Evolutionary conservation across 148 eudicot species (phyloP), one percentile per base, ranked within the genome.

Genomic region (Chenopodium berlandieri): DNA sequence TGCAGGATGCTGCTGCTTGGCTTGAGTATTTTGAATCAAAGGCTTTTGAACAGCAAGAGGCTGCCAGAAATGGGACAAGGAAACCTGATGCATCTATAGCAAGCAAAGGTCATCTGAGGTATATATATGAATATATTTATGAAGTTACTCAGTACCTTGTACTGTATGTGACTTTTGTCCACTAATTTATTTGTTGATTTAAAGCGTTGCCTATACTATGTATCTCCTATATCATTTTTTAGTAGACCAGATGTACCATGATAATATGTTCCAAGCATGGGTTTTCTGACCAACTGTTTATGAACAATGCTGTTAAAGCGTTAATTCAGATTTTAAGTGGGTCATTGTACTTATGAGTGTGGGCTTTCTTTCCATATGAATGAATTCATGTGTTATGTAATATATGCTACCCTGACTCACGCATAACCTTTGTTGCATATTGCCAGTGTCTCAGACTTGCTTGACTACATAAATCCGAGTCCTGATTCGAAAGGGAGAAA

Each of bases 1-100:
- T 87, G 85, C 90, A 97, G 99, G 99, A 97, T 89, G 99, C 99
- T 83, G 99, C 99, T 89, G 99, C 99, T 82, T 97, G 99, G 99
- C 93, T 97, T 17, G 99, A 97, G 85, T 97, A 97, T 90, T 97
- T 97, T 83, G 99, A 97, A 86, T 97, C 99, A 40, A 97, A 97
- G 94, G 98, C 98, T 82, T 91, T 97, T 89, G 99, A 97, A 86
- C 99, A 97, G 82, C 98, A 97, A 90, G 99, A 97, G 91, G 99
- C 99, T 87, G 99, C 98, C 75, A 84, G 96, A 84, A 94, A 97
- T 86, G 99, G 99, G 69, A 97, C 97, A 78, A 85, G 90, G 79
- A 97, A 93, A 87, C 99, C 98, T 76, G 99, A 97, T 89, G 98
- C 99, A 79, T 97, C 99, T 44, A 97, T 97, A 81, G 99, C 99